Base-by-base conservation (phyloP, 2,329 filamentous ascomycete genomes). In the Chaetomiaceae sp. region DNA sequence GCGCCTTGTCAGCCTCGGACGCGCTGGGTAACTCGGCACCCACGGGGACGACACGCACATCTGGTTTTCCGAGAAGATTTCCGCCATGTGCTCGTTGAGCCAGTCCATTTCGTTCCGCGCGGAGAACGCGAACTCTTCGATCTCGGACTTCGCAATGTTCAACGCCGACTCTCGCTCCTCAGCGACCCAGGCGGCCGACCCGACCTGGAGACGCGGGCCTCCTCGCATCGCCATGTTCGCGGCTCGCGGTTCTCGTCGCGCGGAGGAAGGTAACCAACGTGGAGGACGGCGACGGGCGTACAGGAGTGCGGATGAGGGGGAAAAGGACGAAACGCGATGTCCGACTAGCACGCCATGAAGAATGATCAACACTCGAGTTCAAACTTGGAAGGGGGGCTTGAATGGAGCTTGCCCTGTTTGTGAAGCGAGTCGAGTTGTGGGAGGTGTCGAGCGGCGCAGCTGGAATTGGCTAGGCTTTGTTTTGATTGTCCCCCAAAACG, bases 71-170 rank as follows among this genome's bases (percentile, higher is more conserved):
- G 83, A 84, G 64, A 97, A 95, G 60, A 98, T 88, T 53, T 95
- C 88, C 40, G 81, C 81, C 91, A 98, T 96, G 66, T 98, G 93
- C 69, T 97, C 93, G 62, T 98, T 97, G 58, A 98, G 74, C 93
- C 93, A 98, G 64, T 97, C 90, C 61, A 97, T 73, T 65, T 98
- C 93, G 68, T 97, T 95, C 48, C 87, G 81, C 52, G 88, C 90
- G 24, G 89, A 88, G 68, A 87, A 97, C 35, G 86, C 81, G 62
- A 97, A 94, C 68, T 98, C 94, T 56, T 97, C 91, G 45, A 87
- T 78, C 65, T 97, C 93, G 46, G 88, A 79, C 38, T 84, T 76
- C 14, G 86, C 78, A 53, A 96, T 82, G 55, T 86, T 78, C 45
- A 81, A 71, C 12, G 88, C 83, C 60, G 90, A 86, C 35, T 83